phyloP scores from a whole-genome alignment of 306 rosid genomes.

The Acacia melanoxylon region DNA sequence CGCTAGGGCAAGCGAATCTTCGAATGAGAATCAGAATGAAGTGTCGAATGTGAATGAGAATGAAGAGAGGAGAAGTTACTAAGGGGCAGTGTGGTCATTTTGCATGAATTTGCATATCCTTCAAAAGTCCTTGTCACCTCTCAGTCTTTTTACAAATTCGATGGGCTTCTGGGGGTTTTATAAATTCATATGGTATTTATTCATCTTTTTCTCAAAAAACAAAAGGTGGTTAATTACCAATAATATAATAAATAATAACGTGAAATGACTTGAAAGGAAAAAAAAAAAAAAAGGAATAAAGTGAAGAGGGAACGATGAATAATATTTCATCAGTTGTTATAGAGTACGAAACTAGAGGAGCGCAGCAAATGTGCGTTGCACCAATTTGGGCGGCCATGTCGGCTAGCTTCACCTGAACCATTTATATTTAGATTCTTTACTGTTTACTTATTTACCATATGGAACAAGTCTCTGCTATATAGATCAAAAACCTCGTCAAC shows the following conservation, averaged over 20 bases:
- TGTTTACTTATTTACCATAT: background rate
- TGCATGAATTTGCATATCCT: too few species aligned
- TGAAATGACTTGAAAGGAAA: background rate
- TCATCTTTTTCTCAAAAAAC: too few species aligned
- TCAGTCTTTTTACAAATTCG: too few species aligned
- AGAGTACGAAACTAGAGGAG: background rate
- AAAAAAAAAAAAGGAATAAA: background rate
- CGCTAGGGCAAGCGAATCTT: too few species aligned
- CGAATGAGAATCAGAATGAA: too few species aligned
- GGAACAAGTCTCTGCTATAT: slow-evolving; percentile 3
- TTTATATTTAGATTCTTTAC: slow-evolving; percentile 31
- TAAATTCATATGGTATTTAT: too few species aligned
- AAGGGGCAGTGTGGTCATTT: too few species aligned
- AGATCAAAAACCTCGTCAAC: background rate
- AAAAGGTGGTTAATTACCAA: background rate
- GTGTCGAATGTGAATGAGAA: too few species aligned
- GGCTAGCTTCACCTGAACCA: background rate
- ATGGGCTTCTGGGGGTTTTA: too few species aligned
- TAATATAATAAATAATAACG: background rate
- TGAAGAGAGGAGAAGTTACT: too few species aligned
- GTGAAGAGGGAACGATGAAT: background rate
- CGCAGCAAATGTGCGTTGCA: background rate
- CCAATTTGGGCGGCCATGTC: slow-evolving; percentile 24
- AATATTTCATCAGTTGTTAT: background rate
- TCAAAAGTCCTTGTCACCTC: too few species aligned